Evolutionary conservation across 768 basidiomycete species (phyloP).

Genomic region (Amanita molliuscula): DNA sequence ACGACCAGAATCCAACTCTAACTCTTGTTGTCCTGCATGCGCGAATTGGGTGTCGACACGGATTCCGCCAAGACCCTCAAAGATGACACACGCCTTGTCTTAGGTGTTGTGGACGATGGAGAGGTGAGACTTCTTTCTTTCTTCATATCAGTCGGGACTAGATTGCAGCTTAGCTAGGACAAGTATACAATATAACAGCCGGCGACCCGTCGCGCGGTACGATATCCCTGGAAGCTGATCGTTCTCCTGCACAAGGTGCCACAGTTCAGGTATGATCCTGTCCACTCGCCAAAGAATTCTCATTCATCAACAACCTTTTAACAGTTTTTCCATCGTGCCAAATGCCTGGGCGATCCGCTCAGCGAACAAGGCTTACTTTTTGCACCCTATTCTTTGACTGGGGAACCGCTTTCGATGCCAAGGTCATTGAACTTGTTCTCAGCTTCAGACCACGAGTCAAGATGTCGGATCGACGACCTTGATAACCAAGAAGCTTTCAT

Average conservation of each 20-base stretch:
- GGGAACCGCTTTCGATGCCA: neutral
- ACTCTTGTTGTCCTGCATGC: conserved; percentile 46
- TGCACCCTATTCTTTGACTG: neutral
- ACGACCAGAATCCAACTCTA: conserved; percentile 50
- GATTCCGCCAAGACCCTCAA: conserved; percentile 23
- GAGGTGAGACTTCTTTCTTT: conserved; percentile 13
- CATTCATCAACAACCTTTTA: neutral
- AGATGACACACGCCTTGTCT: conserved; percentile 46
- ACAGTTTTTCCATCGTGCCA: conserved; percentile 34
- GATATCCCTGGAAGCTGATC: conserved; percentile 46
- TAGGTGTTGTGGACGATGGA: conserved; percentile 31
- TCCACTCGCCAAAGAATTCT: neutral
- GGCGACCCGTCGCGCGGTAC: conserved; percentile 66
- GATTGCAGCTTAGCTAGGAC: conserved; percentile 23
- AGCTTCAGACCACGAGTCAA: conserved; percentile 6
- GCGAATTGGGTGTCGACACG: conserved; percentile 16
- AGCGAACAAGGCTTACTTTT: neutral
- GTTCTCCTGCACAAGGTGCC: conserved; percentile 40
- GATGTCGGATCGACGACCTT: too few species aligned
- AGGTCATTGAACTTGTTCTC: conserved; percentile 10
- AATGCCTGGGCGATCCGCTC: conserved; percentile 9
- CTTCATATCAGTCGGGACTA: neutral
- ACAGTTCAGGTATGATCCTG: conserved; percentile 30
- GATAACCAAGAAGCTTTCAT: conserved; percentile 8
- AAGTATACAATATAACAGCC: conserved; percentile 50